phyloP scores from a whole-genome alignment of 2,329 filamentous ascomycete genomes.

The Harringtonia lauricola region DNA sequence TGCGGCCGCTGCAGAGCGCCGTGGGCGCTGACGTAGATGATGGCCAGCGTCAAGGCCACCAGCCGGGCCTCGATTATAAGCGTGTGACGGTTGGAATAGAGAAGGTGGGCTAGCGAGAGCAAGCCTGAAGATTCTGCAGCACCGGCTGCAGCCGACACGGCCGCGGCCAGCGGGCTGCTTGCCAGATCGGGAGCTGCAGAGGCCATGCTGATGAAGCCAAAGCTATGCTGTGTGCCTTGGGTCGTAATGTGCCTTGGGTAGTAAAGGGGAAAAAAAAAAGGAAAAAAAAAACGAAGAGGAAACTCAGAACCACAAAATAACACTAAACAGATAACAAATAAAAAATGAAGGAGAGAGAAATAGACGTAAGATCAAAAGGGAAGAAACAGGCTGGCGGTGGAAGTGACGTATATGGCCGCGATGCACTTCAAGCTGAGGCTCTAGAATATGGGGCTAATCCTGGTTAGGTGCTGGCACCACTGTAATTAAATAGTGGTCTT shows the following conservation, averaged over 20 bases:
- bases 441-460: no score
- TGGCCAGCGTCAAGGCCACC: constrained; percentile 58
- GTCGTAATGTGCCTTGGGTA: no score
- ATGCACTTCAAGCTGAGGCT: no score
- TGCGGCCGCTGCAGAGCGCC: constrained; percentile 75
- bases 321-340: not conserved
- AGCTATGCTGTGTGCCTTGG: no score
- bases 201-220: no score
- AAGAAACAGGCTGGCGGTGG: not conserved
- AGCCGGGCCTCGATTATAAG: constrained; percentile 36
- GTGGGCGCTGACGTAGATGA: constrained; percentile 77
- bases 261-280: not conserved
- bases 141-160: not conserved
- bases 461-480: no score
- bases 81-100: constrained; percentile 19
- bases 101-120: not conserved
- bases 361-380: not conserved
- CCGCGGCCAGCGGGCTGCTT: no score
- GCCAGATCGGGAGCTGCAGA: no score
- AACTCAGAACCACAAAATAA: not conserved
- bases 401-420: no score
- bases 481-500: no score
- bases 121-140: not conserved
- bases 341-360: not conserved
- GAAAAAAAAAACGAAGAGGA: not conserved